phyloP scores from a whole-genome alignment of 1,284 basidiomycete species.

The Tausonia pullulans region DNA sequence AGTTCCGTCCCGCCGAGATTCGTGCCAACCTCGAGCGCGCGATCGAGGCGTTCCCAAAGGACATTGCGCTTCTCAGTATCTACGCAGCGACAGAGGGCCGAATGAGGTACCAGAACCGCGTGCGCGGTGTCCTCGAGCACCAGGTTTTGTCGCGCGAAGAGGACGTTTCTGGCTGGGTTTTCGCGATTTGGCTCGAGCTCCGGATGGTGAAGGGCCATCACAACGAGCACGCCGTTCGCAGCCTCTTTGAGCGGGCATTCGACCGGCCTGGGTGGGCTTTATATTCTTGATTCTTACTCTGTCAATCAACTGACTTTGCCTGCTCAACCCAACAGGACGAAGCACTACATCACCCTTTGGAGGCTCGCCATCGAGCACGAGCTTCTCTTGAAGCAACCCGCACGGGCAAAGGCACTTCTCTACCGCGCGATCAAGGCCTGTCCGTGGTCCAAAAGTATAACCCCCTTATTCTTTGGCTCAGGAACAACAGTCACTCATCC shows the following conservation, averaged over 20 bases:
- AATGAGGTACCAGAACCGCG: conserved; percentile 34
- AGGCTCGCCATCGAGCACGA: conserved; percentile 15
- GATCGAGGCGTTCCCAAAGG: conserved; percentile 34
- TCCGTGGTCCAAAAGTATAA: conserved; percentile 61
- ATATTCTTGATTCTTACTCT: background rate
- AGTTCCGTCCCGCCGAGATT: conserved; percentile 27
- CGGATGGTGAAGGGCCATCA: conserved; percentile 26
- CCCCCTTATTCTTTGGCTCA: background rate
- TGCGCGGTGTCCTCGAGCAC: conserved; percentile 29
- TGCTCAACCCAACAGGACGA: background rate
- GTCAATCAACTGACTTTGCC: background rate
- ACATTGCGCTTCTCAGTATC: conserved; percentile 36
- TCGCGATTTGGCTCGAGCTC: conserved; percentile 34
- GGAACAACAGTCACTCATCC: background rate
- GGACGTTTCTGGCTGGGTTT: conserved; percentile 20
- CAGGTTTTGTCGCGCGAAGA: conserved; percentile 18
- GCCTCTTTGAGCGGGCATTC: conserved; percentile 28
- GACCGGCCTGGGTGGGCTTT: conserved; percentile 24
- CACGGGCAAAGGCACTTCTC: conserved; percentile 57
- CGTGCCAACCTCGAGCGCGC: conserved; percentile 33
- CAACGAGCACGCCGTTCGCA: conserved; percentile 26
- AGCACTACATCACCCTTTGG: conserved; percentile 11
- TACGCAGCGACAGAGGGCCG: conserved; percentile 35
- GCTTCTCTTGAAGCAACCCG: background rate
- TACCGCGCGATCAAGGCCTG: conserved; percentile 73